Conservation (phyloP, 2,329 filamentous ascomycete genomes). For the Aspergillus unguis region DNA sequence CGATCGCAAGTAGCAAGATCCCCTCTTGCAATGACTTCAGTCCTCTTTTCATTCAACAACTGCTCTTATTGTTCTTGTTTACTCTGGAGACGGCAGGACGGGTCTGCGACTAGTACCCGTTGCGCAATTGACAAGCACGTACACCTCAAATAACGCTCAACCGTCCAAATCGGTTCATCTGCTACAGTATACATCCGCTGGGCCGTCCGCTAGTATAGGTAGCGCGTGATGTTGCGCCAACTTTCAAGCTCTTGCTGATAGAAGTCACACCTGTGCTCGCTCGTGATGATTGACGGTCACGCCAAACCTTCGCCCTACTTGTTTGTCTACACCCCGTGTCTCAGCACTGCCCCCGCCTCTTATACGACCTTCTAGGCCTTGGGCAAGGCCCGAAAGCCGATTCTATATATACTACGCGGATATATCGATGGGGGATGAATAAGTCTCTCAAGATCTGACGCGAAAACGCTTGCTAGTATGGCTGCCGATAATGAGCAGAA, state of each 20-base stretch:
- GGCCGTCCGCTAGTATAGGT: constrained; percentile 4
- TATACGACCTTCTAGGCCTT: background rate
- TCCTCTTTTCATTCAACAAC: background rate
- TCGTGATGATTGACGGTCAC: constrained; percentile 17
- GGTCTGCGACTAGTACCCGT: too few species aligned
- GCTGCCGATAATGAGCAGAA: constrained; percentile 12
- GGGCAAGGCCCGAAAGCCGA: background rate
- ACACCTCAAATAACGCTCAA: too few species aligned
- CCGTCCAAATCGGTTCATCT: background rate
- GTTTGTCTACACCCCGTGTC: constrained; percentile 9
- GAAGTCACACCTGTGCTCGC: background rate
- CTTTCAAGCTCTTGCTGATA: constrained; percentile 3
- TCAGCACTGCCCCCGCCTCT: background rate
- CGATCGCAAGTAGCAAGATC: background rate
- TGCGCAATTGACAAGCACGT: too few species aligned
- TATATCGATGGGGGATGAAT: background rate
- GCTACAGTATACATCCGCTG: constrained; percentile 5
- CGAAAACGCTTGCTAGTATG: constrained; percentile 13
- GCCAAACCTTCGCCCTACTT: constrained; percentile 3
- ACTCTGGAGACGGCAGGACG: too few species aligned
- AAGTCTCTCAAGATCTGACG: background rate
- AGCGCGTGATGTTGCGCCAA: constrained; percentile 14
- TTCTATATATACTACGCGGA: constrained; percentile 1
- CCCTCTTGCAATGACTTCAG: constrained; percentile 7
- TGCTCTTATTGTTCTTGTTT: background rate